Conservation (phyloP, 805 yeast genomes). For the Tetrapisispora taiwanensis region DNA sequence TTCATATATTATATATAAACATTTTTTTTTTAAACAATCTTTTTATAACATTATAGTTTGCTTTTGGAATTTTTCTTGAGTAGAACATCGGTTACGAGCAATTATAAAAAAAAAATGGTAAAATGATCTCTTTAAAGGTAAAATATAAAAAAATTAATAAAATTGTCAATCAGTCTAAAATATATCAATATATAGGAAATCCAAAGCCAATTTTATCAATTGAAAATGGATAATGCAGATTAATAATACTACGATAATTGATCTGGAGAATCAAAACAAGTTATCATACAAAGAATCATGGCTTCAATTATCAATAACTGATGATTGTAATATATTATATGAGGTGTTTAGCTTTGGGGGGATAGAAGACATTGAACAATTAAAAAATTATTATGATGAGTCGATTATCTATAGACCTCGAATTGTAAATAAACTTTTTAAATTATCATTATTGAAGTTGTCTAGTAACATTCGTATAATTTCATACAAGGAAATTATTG, state of each 20-base stretch:
- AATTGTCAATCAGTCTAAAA: no score
- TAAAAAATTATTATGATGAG: neutral
- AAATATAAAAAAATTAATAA: no score
- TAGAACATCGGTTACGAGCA: no score
- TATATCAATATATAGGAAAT: no score
- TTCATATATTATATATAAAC: no score
- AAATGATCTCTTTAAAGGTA: no score
- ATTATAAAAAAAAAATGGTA: no score
- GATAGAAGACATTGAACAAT: constrained; percentile 9
- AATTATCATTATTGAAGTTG: constrained; percentile 17
- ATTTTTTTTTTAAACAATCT: no score
- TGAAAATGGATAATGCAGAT: neutral
- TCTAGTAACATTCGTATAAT: constrained; percentile 12
- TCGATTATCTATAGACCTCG: neutral
- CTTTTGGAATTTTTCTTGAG: no score
- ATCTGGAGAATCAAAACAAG: constrained; percentile 12
- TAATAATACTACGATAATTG: neutral
- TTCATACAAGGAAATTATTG: constrained; percentile 5
- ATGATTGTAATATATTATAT: constrained; percentile 7
- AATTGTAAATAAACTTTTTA: constrained; percentile 17
- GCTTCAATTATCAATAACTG: constrained; percentile 7
- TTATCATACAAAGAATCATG: constrained; percentile 22
- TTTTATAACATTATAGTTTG: no score
- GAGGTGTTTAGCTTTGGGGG: constrained; percentile 25
- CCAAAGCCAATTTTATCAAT: no score